phyloP scores from a whole-genome alignment of 2,329 filamentous ascomycete species.

The Penicillium expansum region DNA sequence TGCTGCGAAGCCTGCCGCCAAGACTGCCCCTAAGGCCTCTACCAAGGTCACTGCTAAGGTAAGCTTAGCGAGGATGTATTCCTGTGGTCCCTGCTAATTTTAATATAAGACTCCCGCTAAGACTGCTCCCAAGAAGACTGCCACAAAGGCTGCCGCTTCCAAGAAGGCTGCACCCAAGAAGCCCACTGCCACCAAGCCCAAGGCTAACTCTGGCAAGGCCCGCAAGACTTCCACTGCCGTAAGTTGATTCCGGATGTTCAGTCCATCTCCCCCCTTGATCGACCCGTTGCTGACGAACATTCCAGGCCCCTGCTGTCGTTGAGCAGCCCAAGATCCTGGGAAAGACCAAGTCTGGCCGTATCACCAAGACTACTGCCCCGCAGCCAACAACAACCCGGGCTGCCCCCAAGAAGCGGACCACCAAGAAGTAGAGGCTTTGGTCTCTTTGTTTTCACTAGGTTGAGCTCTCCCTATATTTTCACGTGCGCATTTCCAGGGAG shows the following conservation, averaged over 20 bases:
- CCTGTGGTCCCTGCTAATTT: slow-evolving; percentile 8
- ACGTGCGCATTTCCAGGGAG: slow-evolving; percentile 26
- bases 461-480: slow-evolving; percentile 19
- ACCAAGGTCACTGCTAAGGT: slow-evolving; percentile 21
- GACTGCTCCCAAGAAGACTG: slow-evolving; percentile 42
- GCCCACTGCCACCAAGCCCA: slow-evolving; percentile 52
- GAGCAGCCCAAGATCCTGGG: slow-evolving; percentile 68
- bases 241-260: slow-evolving; percentile 18
- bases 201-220: slow-evolving; percentile 55
- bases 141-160: slow-evolving; percentile 43
- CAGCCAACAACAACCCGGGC: slow-evolving; percentile 39
- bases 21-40: neutral
- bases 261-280: neutral
- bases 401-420: slow-evolving; percentile 47
- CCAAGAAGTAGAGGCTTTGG: slow-evolving; percentile 42
- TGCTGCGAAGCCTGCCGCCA: slow-evolving; percentile 15
- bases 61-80: neutral
- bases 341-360: slow-evolving; percentile 84
- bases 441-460: slow-evolving; percentile 13
- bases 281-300: slow-evolving; percentile 20
- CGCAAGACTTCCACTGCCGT: slow-evolving; percentile 50
- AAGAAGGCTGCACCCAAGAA: slow-evolving; percentile 52
- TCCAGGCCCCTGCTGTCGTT: slow-evolving; percentile 62
- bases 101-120: slow-evolving; percentile 37
- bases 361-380: slow-evolving; percentile 64